phyloP scores from a whole-genome alignment of 352 stramenopile genomes.

The Phytophthora cryptogea region DNA sequence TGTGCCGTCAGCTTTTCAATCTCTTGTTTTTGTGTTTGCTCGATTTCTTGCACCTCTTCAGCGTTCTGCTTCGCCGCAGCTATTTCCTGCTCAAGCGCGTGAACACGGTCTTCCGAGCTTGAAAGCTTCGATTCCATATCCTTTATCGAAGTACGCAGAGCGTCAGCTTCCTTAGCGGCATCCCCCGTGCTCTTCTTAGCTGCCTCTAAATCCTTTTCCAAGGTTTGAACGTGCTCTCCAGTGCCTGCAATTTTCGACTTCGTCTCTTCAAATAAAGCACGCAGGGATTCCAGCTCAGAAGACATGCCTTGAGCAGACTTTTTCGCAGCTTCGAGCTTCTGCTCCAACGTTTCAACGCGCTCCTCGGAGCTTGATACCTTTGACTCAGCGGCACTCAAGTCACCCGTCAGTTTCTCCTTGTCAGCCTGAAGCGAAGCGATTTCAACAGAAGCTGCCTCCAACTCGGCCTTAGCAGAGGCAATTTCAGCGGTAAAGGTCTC shows the following conservation, averaged over 20 bases:
- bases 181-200: slow-evolving; percentile 23
- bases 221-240: slow-evolving; percentile 19
- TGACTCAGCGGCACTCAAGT: slow-evolving; percentile 10
- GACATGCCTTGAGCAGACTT: slow-evolving; percentile 9
- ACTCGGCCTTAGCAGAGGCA: slow-evolving; percentile 21
- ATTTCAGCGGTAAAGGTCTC: slow-evolving; percentile 38
- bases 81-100: slow-evolving; percentile 37
- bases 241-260: slow-evolving; percentile 6
- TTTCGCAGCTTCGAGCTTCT: slow-evolving; percentile 34
- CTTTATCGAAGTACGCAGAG: slow-evolving; percentile 27
- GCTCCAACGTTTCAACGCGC: slow-evolving; percentile 35
- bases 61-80: slow-evolving; percentile 15
- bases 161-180: slow-evolving; percentile 16
- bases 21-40: slow-evolving; percentile 36
- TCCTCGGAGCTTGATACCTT: slow-evolving; percentile 17
- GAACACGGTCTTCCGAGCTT: slow-evolving; percentile 21
- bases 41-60: slow-evolving; percentile 26
- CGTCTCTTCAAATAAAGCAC: not conserved
- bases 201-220: slow-evolving; percentile 39
- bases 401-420: slow-evolving; percentile 33
- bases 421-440: not conserved
- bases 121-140: slow-evolving; percentile 21
- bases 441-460: slow-evolving; percentile 11
- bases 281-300: not conserved
- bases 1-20: slow-evolving; percentile 33